Conservation (phyloP, 371 early-diverging fungal genomes). For the Fennellomyces sp. region DNA sequence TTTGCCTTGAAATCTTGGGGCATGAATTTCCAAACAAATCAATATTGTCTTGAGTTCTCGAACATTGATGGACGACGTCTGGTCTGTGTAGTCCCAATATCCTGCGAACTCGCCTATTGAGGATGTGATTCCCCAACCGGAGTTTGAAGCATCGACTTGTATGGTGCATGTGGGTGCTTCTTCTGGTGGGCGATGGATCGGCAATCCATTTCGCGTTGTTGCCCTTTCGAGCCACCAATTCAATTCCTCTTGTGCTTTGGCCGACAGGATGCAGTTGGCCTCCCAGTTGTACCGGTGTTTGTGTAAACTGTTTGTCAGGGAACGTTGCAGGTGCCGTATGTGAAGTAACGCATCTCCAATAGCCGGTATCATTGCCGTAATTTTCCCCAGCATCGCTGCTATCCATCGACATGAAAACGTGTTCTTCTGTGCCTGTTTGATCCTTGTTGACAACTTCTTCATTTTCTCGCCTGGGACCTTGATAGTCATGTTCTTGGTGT, state of each 20-base stretch:
- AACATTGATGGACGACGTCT: slow-evolving; percentile 21
- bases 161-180: not conserved
- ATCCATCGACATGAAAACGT: slow-evolving; percentile 14
- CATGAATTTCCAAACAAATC: slow-evolving; percentile 16
- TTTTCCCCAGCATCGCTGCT: slow-evolving; percentile 13
- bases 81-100: slow-evolving; percentile 13
- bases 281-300: slow-evolving; percentile 10
- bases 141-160: slow-evolving; percentile 10
- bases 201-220: not conserved
- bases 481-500: slow-evolving; percentile 15
- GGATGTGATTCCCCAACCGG: slow-evolving; percentile 7
- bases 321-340: slow-evolving; percentile 15
- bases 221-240: slow-evolving; percentile 4
- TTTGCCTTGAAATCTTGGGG: slow-evolving; percentile 5
- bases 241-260: not conserved
- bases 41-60: slow-evolving; percentile 22
- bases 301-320: slow-evolving; percentile 2
- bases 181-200: not conserved
- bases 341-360: slow-evolving; percentile 9
- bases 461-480: slow-evolving; percentile 11
- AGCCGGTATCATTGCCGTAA: slow-evolving; percentile 1
- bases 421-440: not conserved
- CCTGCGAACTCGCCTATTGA: slow-evolving; percentile 1
- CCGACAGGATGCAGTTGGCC: not conserved
- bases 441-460: not conserved